phyloP scores from a whole-genome alignment of 2,329 filamentous ascomycete genomes.

The Aspergillus sp. region DNA sequence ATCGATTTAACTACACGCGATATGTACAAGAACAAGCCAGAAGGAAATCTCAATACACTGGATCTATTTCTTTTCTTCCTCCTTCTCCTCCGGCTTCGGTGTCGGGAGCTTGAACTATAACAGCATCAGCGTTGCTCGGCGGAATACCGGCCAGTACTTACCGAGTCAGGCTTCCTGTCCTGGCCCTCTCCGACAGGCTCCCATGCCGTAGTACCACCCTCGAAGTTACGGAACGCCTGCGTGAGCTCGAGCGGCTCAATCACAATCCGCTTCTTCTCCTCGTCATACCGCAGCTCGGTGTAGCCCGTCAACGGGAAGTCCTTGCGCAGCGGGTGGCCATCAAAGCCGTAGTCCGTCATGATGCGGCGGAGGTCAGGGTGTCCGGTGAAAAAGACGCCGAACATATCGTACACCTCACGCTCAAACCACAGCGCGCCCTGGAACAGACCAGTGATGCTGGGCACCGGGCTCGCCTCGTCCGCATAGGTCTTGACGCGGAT shows the following conservation, averaged over 20 bases:
- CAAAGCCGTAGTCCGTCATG: conserved; percentile 99
- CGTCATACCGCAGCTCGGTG: conserved; percentile 94
- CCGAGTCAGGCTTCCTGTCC: conserved; percentile 66
- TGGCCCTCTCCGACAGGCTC: conserved; percentile 62
- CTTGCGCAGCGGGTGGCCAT: conserved; percentile 93
- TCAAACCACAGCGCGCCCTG: conserved; percentile 99
- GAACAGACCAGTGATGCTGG: conserved; percentile 74
- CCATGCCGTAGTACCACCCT: conserved; percentile 69
- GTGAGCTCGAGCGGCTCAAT: conserved; percentile 96
- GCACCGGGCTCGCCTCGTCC: conserved; percentile 88
- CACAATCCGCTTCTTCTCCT: conserved; percentile 99
- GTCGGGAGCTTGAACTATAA: conserved; percentile 80
- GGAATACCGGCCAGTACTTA: conserved; percentile 26
- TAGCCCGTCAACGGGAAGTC: conserved; percentile 97
- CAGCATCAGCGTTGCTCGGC: background rate
- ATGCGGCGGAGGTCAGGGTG: conserved; percentile 94
- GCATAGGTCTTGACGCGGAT: conserved; percentile 98
- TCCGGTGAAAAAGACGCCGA: conserved; percentile 90
- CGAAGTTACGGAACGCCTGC: conserved; percentile 97
- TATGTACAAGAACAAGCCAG: conserved; percentile 31
- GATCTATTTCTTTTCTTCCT: conserved; percentile 80
- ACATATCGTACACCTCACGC: conserved; percentile 93
- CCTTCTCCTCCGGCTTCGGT: conserved; percentile 87
- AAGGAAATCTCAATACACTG: conserved; percentile 28
- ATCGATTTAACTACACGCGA: conserved; percentile 9